These are phyloP conservation scores for Xylaria sp. DNA, from an alignment of 2,329 filamentous ascomycete genomes.

Conservation along the genomic window DNA sequence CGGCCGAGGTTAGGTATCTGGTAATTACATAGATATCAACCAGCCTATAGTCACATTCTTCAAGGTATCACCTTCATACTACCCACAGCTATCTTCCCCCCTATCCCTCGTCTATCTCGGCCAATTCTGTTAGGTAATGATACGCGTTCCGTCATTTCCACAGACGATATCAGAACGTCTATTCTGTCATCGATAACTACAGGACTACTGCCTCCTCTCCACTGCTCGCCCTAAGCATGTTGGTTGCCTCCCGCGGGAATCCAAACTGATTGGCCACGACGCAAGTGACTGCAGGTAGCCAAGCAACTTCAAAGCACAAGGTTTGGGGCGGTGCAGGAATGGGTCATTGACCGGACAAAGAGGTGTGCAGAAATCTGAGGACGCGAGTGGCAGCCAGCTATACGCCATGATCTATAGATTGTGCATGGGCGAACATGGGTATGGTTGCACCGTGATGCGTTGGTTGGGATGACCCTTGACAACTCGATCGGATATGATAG, in stretches of 20 bases:
- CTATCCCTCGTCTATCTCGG: constrained; percentile 1
- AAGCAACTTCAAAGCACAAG: constrained; percentile 20
- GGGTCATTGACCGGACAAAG: constrained; percentile 6
- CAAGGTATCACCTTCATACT: background rate
- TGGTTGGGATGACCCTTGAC: constrained; percentile 14
- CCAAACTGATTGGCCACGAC: constrained; percentile 23
- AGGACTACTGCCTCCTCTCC: background rate
- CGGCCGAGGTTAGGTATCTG: background rate
- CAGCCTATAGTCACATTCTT: background rate
- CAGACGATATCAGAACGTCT: constrained; percentile 3
- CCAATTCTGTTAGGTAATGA: constrained; percentile 19
- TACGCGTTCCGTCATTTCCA: constrained; percentile 3
- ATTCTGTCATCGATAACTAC: background rate
- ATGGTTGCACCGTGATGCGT: constrained; percentile 27
- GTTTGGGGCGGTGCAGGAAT: constrained; percentile 25
- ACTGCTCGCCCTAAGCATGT: background rate
- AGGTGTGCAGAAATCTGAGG: constrained; percentile 4
- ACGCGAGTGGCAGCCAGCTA: constrained; percentile 17
- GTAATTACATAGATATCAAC: background rate
- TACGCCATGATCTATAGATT: constrained; percentile 21
- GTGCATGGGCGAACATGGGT: constrained; percentile 1
- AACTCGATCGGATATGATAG: constrained; percentile 22
- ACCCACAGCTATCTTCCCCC: background rate
- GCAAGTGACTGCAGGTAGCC: constrained; percentile 12
- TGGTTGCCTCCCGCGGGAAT: constrained; percentile 26